Evolutionary conservation across 345 rosid genomes (phyloP).

Genomic region (Noccaea bulbosa): DNA sequence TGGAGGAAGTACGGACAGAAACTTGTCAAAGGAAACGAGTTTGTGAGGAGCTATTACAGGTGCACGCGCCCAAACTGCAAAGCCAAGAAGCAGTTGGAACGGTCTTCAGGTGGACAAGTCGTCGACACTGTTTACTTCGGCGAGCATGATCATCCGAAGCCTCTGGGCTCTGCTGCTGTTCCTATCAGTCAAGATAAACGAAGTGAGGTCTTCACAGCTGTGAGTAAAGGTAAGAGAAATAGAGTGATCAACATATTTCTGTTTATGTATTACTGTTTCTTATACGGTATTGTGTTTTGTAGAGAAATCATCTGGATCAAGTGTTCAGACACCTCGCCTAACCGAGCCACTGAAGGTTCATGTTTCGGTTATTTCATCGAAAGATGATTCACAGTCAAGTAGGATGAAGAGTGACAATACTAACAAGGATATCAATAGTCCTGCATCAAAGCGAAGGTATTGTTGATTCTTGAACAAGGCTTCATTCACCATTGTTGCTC

Average conservation of each 20-base stretch:
- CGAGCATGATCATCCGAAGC: constrained; percentile 79
- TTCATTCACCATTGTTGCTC: constrained; percentile 2
- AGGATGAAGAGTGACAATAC: constrained; percentile 50
- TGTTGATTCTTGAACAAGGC: constrained; percentile 25
- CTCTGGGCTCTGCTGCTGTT: constrained; percentile 46
- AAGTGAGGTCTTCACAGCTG: constrained; percentile 44
- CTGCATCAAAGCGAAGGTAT: constrained; percentile 70
- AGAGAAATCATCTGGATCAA: constrained; percentile 55
- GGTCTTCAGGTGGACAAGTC: constrained; percentile 67
- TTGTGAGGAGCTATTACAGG: constrained; percentile 85
- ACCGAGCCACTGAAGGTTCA: constrained; percentile 46
- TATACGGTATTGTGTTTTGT: constrained; percentile 41
- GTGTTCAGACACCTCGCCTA: constrained; percentile 45
- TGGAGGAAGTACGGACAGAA: constrained; percentile 99
- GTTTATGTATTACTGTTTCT: constrained; percentile 19
- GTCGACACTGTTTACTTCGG: constrained; percentile 72
- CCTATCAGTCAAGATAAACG: constrained; percentile 59
- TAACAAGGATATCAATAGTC: constrained; percentile 53
- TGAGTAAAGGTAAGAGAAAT: constrained; percentile 53
- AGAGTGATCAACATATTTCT: neutral
- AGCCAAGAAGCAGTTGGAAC: constrained; percentile 89
- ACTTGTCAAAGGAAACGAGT: constrained; percentile 88
- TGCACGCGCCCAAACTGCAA: constrained; percentile 81
- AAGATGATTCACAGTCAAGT: constrained; percentile 54
- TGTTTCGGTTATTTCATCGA: constrained; percentile 43